phyloP scores from a whole-genome alignment of 345 rosid genomes.

The Populus nigra region DNA sequence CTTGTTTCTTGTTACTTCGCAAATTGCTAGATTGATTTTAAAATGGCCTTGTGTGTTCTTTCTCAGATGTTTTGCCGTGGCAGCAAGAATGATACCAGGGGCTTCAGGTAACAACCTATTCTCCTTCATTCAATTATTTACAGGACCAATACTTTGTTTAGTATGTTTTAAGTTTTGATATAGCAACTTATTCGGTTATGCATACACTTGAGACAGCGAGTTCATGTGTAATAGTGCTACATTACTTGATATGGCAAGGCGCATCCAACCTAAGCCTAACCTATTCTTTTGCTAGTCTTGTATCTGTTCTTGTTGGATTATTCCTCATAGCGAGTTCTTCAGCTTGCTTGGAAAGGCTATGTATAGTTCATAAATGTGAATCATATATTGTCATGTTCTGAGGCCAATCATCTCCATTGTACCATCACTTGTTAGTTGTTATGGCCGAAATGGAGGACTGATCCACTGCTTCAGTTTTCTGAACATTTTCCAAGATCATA shows the following conservation, averaged over 20 bases:
- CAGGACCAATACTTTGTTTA: neutral
- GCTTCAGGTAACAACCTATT: conserved; percentile 65
- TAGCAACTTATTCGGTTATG: neutral
- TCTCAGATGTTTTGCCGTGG: conserved; percentile 96
- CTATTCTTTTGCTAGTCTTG: neutral
- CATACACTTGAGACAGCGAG: neutral
- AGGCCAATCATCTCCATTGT: neutral
- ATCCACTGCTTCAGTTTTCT: neutral
- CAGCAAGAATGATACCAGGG: conserved; percentile 88
- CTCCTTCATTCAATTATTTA: neutral
- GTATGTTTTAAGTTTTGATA: neutral
- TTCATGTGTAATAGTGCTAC: neutral
- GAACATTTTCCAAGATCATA: neutral
- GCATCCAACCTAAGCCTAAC: neutral
- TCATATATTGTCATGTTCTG: neutral
- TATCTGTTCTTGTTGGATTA: neutral
- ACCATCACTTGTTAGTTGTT: neutral
- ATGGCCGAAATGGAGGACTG: neutral
- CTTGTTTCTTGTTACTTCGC: conserved; percentile 1
- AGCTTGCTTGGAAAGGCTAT: neutral
- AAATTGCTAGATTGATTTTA: neutral
- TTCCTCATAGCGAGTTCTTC: neutral
- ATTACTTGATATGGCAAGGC: neutral
- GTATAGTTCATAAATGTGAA: neutral
- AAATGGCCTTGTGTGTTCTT: conserved; percentile 18